These are phyloP conservation scores for Cercophora scortea DNA, from an alignment of 495 filamentous ascomycete genomes.

Conservation along the genomic window DNA sequence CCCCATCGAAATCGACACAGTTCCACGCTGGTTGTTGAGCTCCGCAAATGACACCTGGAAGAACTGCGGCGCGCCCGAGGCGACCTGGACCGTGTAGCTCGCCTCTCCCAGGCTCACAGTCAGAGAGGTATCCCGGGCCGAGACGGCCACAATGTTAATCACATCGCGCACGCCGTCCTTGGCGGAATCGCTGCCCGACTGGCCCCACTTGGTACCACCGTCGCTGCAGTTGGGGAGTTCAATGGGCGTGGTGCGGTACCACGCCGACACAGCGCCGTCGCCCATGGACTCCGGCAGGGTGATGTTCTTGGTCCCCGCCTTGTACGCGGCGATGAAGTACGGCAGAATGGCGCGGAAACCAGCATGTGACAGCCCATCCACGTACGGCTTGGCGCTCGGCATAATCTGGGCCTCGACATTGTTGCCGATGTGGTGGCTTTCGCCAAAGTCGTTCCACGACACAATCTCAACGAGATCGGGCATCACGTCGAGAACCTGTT, in stretches of 20 bases:
- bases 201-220: constrained; percentile 6
- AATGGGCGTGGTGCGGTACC: constrained; percentile 4
- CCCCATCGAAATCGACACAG: constrained; percentile 1
- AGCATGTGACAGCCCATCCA: constrained; percentile 25
- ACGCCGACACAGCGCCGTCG: constrained; percentile 2
- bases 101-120: not conserved
- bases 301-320: constrained; percentile 33
- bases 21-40: not conserved
- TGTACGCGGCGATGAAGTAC: constrained; percentile 55
- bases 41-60: not conserved
- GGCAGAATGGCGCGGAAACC: constrained; percentile 40
- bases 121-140: not conserved
- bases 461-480: constrained; percentile 56
- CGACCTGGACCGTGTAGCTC: not conserved
- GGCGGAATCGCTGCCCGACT: not conserved
- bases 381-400: constrained; percentile 21
- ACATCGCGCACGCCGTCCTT: constrained; percentile 1
- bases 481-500: constrained; percentile 39
- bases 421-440: constrained; percentile 50
- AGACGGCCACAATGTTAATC: constrained; percentile 5
- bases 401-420: constrained; percentile 36
- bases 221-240: constrained; percentile 4
- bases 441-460: constrained; percentile 65
- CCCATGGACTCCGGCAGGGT: constrained; percentile 19
- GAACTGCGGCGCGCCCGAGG: not conserved